Evolutionary conservation across 192 early-diverging fungal species (phyloP).

Genomic region (Podila verticillata): DNA sequence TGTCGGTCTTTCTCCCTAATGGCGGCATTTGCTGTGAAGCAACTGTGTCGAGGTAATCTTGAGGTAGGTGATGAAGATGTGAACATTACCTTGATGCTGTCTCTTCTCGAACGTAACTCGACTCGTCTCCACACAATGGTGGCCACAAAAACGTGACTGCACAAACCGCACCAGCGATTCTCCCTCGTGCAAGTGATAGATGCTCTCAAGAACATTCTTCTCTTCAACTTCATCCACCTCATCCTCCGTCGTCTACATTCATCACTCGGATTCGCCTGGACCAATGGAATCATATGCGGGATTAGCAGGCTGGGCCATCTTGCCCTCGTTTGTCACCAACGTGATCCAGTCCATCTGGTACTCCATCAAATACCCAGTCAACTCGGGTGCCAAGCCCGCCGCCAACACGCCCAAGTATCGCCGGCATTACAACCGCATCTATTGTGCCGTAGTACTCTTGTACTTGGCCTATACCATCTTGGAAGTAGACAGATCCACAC

Average conservation of each 20-base stretch:
- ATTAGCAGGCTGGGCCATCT: slow-evolving; percentile 48
- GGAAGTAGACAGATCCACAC: slow-evolving; percentile 45
- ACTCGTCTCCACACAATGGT: no score
- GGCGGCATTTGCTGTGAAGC: slow-evolving; percentile 14
- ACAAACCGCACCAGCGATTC: neutral
- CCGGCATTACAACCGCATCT: slow-evolving; percentile 53
- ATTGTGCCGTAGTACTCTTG: slow-evolving; percentile 45
- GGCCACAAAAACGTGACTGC: neutral
- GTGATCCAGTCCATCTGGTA: slow-evolving; percentile 55
- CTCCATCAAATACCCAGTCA: slow-evolving; percentile 42
- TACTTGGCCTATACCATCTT: slow-evolving; percentile 57
- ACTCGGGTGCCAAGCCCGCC: slow-evolving; percentile 46
- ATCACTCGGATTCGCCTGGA: neutral
- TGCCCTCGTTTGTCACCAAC: slow-evolving; percentile 50
- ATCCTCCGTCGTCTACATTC: neutral
- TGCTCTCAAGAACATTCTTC: neutral
- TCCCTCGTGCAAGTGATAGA: neutral
- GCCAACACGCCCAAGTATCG: slow-evolving; percentile 47
- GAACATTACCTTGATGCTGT: no score
- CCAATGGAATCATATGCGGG: slow-evolving; percentile 44
- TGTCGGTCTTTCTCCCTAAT: slow-evolving; percentile 9
- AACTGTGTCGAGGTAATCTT: neutral
- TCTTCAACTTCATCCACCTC: neutral
- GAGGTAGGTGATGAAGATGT: neutral
- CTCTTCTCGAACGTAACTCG: no score